Conservation (phyloP, 345 rosid genomes). For the Excoecaria agallocha region DNA sequence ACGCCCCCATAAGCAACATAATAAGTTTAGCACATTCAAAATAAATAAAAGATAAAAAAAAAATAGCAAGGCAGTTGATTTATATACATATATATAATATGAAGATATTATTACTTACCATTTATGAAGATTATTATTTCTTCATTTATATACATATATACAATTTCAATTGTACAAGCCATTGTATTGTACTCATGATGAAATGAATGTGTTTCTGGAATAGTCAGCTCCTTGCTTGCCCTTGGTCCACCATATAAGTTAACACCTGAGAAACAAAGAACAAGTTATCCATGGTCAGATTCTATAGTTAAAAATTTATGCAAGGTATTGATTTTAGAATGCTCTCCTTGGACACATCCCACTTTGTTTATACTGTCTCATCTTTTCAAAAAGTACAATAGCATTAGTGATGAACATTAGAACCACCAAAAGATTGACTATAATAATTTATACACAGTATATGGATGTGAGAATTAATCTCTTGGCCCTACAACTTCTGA, state of each 20-base stretch:
- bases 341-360: neutral
- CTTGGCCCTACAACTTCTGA: neutral
- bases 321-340: neutral
- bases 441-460: too few relatives aligned
- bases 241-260: constrained; percentile 75
- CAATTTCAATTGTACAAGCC: constrained; percentile 91
- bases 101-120: too few relatives aligned
- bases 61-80: too few relatives aligned
- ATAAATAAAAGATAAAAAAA: too few relatives aligned
- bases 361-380: neutral
- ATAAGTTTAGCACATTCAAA: too few relatives aligned
- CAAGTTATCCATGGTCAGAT: neutral
- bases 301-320: neutral
- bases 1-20: too few relatives aligned
- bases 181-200: constrained; percentile 80
- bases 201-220: constrained; percentile 60
- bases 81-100: too few relatives aligned
- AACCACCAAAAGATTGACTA: neutral
- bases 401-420: neutral
- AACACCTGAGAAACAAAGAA: constrained; percentile 53
- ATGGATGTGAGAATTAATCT: neutral
- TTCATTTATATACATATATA: too few relatives aligned
- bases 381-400: neutral
- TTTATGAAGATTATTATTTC: too few relatives aligned
- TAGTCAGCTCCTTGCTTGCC: constrained; percentile 53